Conservation (phyloP, 495 filamentous ascomycete species). For the Collariella sp. region DNA sequence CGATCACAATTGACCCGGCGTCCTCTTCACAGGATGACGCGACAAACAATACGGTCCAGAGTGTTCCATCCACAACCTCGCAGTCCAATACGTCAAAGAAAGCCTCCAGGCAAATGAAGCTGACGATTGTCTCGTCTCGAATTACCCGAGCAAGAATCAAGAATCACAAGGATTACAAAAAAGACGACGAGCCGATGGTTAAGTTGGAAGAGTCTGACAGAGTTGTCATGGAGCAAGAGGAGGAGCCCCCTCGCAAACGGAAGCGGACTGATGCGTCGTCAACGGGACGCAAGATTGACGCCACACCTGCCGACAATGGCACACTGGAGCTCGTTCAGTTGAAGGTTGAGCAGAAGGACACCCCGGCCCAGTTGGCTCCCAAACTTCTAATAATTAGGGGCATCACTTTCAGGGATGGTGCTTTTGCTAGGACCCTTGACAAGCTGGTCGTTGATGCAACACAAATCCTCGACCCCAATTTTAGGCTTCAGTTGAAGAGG, state of each 20-base stretch:
- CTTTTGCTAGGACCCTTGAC: neutral
- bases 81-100: neutral
- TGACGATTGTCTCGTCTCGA: neutral
- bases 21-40: neutral
- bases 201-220: neutral
- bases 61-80: no score
- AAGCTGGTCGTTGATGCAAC: constrained; percentile 13
- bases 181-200: neutral
- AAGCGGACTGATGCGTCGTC: neutral
- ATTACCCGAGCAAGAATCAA: neutral
- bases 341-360: constrained; percentile 6
- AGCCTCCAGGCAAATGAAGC: neutral
- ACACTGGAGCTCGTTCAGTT: neutral
- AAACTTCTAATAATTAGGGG: constrained; percentile 12
- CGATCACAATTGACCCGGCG: neutral
- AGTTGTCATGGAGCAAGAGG: neutral
- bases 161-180: neutral
- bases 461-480: constrained; percentile 17
- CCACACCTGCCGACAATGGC: neutral
- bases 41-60: neutral
- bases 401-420: constrained; percentile 3
- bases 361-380: neutral
- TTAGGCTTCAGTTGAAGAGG: constrained; percentile 23
- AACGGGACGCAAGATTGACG: neutral
- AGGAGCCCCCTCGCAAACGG: neutral